These are phyloP conservation scores for Boletus eberwhitei DNA, from an alignment of 768 basidiomycete genomes.

Conservation along the genomic window DNA sequence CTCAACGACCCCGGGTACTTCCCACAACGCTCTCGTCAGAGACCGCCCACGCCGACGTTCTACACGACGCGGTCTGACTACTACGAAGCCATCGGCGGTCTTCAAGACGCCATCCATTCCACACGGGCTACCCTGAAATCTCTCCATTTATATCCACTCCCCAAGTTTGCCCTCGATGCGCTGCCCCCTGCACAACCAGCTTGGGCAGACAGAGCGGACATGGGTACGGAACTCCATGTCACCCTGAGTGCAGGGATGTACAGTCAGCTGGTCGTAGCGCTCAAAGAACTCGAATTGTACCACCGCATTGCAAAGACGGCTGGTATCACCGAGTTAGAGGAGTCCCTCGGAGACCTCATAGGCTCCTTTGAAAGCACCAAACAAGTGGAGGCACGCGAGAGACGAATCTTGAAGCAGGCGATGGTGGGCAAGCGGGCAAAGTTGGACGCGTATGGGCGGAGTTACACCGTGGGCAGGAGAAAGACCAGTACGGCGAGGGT, in stretches of 20 bases:
- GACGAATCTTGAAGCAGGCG: conserved; percentile 22
- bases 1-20: conserved; percentile 4
- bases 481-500: conserved; percentile 90
- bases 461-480: conserved; percentile 81
- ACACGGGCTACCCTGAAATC: conserved; percentile 58
- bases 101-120: conserved; percentile 60
- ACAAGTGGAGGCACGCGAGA: conserved; percentile 42
- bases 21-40: conserved; percentile 12
- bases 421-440: conserved; percentile 51
- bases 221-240: conserved; percentile 54
- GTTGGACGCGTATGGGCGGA: conserved; percentile 75
- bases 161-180: conserved; percentile 58
- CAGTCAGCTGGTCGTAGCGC: conserved; percentile 54
- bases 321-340: conserved; percentile 46
- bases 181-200: conserved; percentile 57
- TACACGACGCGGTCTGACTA: conserved; percentile 78
- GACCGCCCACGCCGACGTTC: conserved; percentile 71
- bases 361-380: conserved; percentile 65
- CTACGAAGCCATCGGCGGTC: conserved; percentile 65
- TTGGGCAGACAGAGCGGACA: conserved; percentile 66
- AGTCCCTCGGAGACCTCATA: conserved; percentile 58
- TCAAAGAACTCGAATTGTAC: conserved; percentile 68
- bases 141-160: conserved; percentile 75
- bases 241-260: conserved; percentile 69
- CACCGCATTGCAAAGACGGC: conserved; percentile 25